These are phyloP conservation scores for Beauveria bassiana DNA, from an alignment of 2,329 filamentous ascomycete species.

Conservation along the genomic window DNA sequence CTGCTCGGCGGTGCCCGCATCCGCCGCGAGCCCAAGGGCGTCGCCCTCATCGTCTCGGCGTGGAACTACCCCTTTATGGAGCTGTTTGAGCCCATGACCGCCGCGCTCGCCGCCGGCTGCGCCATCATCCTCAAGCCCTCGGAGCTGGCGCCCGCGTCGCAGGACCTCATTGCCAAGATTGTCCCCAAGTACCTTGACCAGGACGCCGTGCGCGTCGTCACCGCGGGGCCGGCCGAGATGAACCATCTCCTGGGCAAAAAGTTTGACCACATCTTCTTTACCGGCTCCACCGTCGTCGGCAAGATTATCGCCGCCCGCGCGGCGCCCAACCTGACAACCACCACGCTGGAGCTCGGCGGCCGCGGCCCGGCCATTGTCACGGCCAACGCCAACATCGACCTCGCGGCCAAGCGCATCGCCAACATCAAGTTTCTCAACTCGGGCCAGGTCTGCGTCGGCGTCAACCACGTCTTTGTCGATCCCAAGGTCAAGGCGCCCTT, in stretches of 20 bases:
- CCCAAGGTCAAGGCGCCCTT: constrained; percentile 30
- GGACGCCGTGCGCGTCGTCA: constrained; percentile 26
- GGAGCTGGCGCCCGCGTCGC: constrained; percentile 27
- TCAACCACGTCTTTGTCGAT: constrained; percentile 38
- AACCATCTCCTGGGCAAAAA: constrained; percentile 26
- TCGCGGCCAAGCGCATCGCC: constrained; percentile 35
- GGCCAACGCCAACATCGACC: constrained; percentile 31
- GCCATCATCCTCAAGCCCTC: constrained; percentile 36
- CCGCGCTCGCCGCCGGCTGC: constrained; percentile 35
- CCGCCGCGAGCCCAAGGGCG: constrained; percentile 35
- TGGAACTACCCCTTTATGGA: constrained; percentile 39
- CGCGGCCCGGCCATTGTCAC: constrained; percentile 37
- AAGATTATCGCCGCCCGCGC: constrained; percentile 31
- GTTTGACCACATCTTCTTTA: constrained; percentile 40
- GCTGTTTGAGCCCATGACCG: constrained; percentile 30
- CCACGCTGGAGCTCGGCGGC: constrained; percentile 37
- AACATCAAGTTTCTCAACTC: constrained; percentile 34
- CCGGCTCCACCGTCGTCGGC: constrained; percentile 31
- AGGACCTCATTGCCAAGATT: constrained; percentile 31
- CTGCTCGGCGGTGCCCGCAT: constrained; percentile 24
- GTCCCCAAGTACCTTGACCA: constrained; percentile 35
- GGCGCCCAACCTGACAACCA: constrained; percentile 36
- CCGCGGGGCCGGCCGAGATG: constrained; percentile 31
- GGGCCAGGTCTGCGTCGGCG: constrained; percentile 22
- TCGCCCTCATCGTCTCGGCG: constrained; percentile 35